Percentiles rank a stretch among this genome's conserved stretches.
Conservation (phyloP, 768 basidiomycete genomes). For the Leccinum rimulosum region DNA sequence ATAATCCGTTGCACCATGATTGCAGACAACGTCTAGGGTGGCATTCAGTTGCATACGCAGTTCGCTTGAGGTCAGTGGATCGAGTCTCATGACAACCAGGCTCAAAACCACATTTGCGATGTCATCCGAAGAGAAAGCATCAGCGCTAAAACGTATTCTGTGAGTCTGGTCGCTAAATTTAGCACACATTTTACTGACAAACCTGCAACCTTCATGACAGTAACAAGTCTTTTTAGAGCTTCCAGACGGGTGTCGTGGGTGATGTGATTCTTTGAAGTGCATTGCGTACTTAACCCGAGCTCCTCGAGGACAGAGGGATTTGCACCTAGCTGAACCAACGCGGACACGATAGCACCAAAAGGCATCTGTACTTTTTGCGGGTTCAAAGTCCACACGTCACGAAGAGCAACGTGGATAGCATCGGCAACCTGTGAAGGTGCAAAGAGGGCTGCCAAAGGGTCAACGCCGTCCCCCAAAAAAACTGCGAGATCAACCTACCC, state of each 20-base stretch:
- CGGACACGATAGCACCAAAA: conserved; percentile 34
- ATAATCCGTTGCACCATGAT: conserved; percentile 33
- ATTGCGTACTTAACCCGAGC: conserved; percentile 30
- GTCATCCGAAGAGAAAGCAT: conserved; percentile 38
- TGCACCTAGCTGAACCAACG: conserved; percentile 47
- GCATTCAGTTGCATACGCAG: conserved; percentile 45
- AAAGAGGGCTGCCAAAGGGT: conserved; percentile 17
- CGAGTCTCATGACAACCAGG: conserved; percentile 56
- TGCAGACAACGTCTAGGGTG: conserved; percentile 48
- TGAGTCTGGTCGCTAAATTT: not conserved
- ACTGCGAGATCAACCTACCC: conserved; percentile 31
- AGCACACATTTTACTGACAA: conserved; percentile 38
- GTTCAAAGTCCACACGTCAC: conserved; percentile 31
- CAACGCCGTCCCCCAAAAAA: conserved; percentile 1
- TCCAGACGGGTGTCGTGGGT: conserved; percentile 26
- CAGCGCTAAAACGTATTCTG: conserved; percentile 26
- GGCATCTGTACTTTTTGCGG: conserved; percentile 27
- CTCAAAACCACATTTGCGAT: conserved; percentile 47
- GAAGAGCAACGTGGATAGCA: conserved; percentile 35
- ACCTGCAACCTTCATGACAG: conserved; percentile 42
- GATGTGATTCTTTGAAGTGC: conserved; percentile 11
- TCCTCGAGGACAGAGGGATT: conserved; percentile 33
- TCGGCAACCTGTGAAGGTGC: conserved; percentile 27
- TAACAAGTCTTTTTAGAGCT: conserved; percentile 41
- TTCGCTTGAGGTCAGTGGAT: conserved; percentile 44